Percentiles rank a stretch among this genome's conserved stretches.
phyloP scores from a whole-genome alignment of 306 rosid genomes.

The Cercis canadensis region DNA sequence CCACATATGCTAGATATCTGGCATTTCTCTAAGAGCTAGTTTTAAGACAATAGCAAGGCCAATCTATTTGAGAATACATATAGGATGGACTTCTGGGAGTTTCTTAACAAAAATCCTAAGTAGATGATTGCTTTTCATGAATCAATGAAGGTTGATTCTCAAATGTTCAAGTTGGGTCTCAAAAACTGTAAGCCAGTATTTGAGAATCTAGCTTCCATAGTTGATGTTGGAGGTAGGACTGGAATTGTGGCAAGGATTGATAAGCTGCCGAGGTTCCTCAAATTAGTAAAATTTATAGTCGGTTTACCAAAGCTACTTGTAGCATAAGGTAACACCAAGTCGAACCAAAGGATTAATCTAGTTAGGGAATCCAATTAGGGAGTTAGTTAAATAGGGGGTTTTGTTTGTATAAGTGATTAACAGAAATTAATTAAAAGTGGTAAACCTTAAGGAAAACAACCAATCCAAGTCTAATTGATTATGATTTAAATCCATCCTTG shows the following conservation, averaged over 20 bases:
- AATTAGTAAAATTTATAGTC: too few relatives aligned
- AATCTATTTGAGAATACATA: constrained; percentile 29
- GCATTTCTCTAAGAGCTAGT: constrained; percentile 32
- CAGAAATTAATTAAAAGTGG: too few relatives aligned
- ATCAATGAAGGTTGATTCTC: constrained; percentile 43
- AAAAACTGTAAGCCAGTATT: constrained; percentile 38
- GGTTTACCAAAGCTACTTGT: too few relatives aligned
- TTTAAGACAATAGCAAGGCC: neutral
- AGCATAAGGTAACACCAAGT: too few relatives aligned
- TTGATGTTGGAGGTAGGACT: constrained; percentile 47
- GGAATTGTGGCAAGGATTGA: constrained; percentile 28
- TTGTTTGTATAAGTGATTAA: too few relatives aligned
- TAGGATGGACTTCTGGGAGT: constrained; percentile 30
- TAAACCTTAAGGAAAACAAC: too few relatives aligned
- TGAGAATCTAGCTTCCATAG: constrained; percentile 36
- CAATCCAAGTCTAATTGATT: too few relatives aligned
- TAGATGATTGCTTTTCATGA: constrained; percentile 8
- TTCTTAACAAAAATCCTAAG: neutral
- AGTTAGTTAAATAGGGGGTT: too few relatives aligned
- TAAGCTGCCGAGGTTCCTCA: too few relatives aligned
- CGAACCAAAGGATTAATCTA: too few relatives aligned
- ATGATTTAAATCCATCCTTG: too few relatives aligned
- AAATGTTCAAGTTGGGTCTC: constrained; percentile 36
- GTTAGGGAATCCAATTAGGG: too few relatives aligned
- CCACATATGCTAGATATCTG: constrained; percentile 5